Evolutionary conservation across 2,329 filamentous ascomycete species (phyloP).

Genomic region (Dactylellina parvicollis): DNA sequence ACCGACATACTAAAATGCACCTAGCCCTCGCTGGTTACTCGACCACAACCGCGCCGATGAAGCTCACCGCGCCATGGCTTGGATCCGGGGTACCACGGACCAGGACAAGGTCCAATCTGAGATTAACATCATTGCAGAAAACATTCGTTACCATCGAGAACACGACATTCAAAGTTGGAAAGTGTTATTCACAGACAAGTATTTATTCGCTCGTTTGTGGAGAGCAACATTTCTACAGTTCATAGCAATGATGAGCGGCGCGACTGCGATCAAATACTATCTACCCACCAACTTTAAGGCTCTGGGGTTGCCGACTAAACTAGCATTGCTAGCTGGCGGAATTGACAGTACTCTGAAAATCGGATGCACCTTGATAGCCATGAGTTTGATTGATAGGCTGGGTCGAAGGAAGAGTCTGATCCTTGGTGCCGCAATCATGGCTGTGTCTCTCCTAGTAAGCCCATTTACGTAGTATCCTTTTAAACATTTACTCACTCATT

Average conservation of each 20-base stretch:
- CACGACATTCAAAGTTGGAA: slow-evolving; percentile 62
- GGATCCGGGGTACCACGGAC: slow-evolving; percentile 64
- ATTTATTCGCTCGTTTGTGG: slow-evolving; percentile 68
- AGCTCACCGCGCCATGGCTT: slow-evolving; percentile 64
- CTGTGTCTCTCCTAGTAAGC: slow-evolving; percentile 66
- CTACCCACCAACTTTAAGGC: slow-evolving; percentile 67
- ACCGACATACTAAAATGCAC: background rate
- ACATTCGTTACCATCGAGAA: slow-evolving; percentile 62
- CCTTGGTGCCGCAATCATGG: slow-evolving; percentile 67
- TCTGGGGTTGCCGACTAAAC: slow-evolving; percentile 65
- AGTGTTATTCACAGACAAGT: slow-evolving; percentile 65
- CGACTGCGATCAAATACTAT: slow-evolving; percentile 71
- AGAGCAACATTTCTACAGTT: slow-evolving; percentile 69
- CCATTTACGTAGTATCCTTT: slow-evolving; percentile 5
- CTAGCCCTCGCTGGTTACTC: slow-evolving; percentile 69
- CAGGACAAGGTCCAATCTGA: slow-evolving; percentile 61
- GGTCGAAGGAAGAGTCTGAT: slow-evolving; percentile 66
- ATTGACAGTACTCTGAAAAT: slow-evolving; percentile 70
- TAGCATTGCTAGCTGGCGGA: slow-evolving; percentile 67
- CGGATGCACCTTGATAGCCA: slow-evolving; percentile 68
- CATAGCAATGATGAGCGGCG: slow-evolving; percentile 71
- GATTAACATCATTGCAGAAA: slow-evolving; percentile 64
- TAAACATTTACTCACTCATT: slow-evolving; percentile 1
- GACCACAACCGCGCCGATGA: slow-evolving; percentile 64
- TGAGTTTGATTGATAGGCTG: slow-evolving; percentile 68